Base-by-base conservation (phyloP, 768 basidiomycete genomes). In the Leccinum variicolor region DNA sequence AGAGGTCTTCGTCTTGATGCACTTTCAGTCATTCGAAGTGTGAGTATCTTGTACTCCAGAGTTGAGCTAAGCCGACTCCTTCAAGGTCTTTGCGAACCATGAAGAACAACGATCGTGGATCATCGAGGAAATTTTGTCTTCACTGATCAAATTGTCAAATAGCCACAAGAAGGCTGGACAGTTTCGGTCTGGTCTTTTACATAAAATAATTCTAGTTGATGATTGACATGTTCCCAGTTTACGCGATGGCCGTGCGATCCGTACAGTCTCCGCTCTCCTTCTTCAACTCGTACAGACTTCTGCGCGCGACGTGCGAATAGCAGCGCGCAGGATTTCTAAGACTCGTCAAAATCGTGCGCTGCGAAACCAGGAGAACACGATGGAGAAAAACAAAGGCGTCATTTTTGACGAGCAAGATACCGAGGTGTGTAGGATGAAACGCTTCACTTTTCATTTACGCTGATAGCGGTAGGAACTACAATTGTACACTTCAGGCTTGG, bases 251-350 rank as follows among this genome's bases (percentile, higher is more conserved):
- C 84, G 85, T 8, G 88, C 94, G 0, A 98, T 99, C 53, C 86
- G 95, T 51, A 97, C 94, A 2, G 89, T 95, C 13, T 95, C 94
- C 3, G 96, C 96, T 0, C 77, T 99, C 6, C 79, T 99, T 10
- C 78, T 99, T 19, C 95, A 98, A 64, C 86, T 99, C n/a, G 89
- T 98, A 2, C 97, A 99, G 68, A 96, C 94, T 0, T 95, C 93
- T 4, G 87, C 92, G 0, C 89, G 92, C 61, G 92, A 93, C 62
- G 85, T 96, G n/a, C 80, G 86, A 17, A 69, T 86, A n/a, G 81
- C 85, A 52, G 87, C 87, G 1, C 78, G 77, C 59, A 79, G 75
- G 59, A 80, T 91, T 34, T 81, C 79, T 31, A 87, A 85, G 60
- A 71, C 77, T 29, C 83, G 88, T 8, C 83, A 86, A 64, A 84